Percentiles rank a stretch among this genome's conserved stretches.
Conservation (phyloP, 106 monocot species). For the Dioscorea dumetorum region DNA sequence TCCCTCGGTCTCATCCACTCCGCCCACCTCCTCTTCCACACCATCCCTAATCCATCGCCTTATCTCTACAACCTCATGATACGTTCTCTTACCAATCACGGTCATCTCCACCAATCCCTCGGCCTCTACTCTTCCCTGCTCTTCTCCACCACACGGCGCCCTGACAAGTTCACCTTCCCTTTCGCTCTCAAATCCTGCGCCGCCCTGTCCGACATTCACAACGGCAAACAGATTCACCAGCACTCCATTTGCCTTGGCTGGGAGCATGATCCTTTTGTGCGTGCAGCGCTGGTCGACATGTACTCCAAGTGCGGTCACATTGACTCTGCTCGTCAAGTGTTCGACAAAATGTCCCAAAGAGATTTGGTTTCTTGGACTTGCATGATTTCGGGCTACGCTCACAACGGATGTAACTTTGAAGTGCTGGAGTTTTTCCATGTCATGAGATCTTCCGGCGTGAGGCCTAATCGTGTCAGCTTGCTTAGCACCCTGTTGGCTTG, state of each 20-base stretch:
- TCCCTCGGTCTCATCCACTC: constrained; percentile 17
- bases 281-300: constrained; percentile 47
- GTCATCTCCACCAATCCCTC: constrained; percentile 23
- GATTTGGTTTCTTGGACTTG: constrained; percentile 55
- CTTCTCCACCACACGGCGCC: constrained; percentile 9
- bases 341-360: constrained; percentile 30
- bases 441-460: constrained; percentile 16
- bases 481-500: constrained; percentile 34
- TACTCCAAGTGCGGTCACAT: constrained; percentile 47
- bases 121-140: constrained; percentile 24
- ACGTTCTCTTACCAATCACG: constrained; percentile 8
- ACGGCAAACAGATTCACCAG: constrained; percentile 24
- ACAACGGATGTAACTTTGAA: constrained; percentile 37
- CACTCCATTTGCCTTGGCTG: constrained; percentile 22
- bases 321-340: constrained; percentile 29
- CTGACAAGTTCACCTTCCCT: constrained; percentile 52
- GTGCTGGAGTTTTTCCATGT: constrained; percentile 32
- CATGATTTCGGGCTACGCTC: constrained; percentile 59
- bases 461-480: constrained; percentile 31
- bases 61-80: constrained; percentile 26
- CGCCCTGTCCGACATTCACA: constrained; percentile 16
- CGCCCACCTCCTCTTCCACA: constrained; percentile 19
- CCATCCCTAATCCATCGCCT: constrained; percentile 13
- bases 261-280: constrained; percentile 21
- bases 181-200: constrained; percentile 47